Base-by-base conservation (phyloP, 1,139 yeast genomes). In the Tardiomyces digboiensis region DNA sequence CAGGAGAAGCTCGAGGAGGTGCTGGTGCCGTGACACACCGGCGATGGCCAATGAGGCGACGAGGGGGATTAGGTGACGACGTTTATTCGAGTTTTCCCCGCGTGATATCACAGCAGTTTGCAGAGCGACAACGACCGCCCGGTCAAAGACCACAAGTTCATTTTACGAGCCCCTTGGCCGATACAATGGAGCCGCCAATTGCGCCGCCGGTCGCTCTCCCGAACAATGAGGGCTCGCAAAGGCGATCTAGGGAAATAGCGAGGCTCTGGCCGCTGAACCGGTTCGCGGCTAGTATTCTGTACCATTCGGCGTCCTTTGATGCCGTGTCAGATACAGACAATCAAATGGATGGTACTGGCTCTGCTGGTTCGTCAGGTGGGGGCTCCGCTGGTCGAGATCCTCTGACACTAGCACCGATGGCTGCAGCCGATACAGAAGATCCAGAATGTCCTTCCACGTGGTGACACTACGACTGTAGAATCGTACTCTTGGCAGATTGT, bases 121-220 rank as follows among this genome's bases (percentile, higher is more conserved):
- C 20, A 23, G 16, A 18, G 20, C 44, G 44, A 29, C 47, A 36
- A 21, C 39, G 22, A 26, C 39, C 38, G n/a, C 36, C 40, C 23
- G 22, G 40, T 16, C 38, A 36, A 6, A 39, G 51, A n/a, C 52
- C 52, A 12, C 53, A 50, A 37, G 53, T 50, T 14, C 53, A 50
- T 42, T 50, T 50, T 39, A 49, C 51, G 14, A 49, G 46, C 29
- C 53, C 53, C 5, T 43, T 48, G 10, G 48, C 48, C n/a, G 45
- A 46, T 21, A 39, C 46, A 7, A 23, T 39, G 33, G 33, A 26
- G 33, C 33, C 33, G 5, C 33, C 33, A 16, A n/a, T 26, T 5
- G 33, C 33, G 33, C 33, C 33, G 5, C 33, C 33, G 3, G 33
- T 26, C 4, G 8, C 33, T n/a, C 33, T 16, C n/a, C n/a, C n/a